Evolutionary conservation across 805 yeast species (phyloP).

Genomic region (Candida dendrica): DNA sequence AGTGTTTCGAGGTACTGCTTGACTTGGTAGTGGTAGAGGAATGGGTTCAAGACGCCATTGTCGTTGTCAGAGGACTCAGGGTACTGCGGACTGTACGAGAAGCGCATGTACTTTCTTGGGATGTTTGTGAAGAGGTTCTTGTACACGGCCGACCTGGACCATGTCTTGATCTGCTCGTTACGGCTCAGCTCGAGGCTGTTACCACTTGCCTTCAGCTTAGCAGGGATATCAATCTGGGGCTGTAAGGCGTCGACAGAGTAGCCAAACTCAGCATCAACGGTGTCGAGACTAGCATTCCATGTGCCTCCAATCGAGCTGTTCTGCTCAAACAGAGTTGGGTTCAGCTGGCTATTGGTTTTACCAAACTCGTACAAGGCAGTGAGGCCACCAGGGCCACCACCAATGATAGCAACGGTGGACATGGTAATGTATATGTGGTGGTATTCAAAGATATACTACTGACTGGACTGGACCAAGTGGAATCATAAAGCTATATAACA

Average conservation of each 20-base stretch:
- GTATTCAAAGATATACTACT: too few species aligned
- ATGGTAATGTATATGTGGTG: too few species aligned
- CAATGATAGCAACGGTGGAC: constrained; percentile 24
- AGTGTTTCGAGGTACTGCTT: constrained; percentile 20
- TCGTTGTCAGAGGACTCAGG: constrained; percentile 9
- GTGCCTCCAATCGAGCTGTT: constrained; percentile 33
- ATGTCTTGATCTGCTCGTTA: constrained; percentile 15
- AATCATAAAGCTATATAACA: too few species aligned
- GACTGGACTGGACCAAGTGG: too few species aligned
- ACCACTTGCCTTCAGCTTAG: constrained; percentile 23
- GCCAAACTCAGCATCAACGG: constrained; percentile 9
- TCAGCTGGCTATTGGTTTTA: constrained; percentile 21
- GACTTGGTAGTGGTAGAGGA: constrained; percentile 27
- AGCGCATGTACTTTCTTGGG: constrained; percentile 30
- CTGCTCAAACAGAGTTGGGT: constrained; percentile 31
- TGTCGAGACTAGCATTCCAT: constrained; percentile 25
- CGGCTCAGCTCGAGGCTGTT: constrained; percentile 7
- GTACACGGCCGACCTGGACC: constrained; percentile 31
- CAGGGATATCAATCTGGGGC: constrained; percentile 16
- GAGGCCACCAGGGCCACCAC: constrained; percentile 32
- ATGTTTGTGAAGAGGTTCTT: constrained; percentile 32
- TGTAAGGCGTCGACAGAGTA: constrained; percentile 21
- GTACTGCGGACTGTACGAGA: constrained; percentile 24
- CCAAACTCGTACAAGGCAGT: constrained; percentile 26
- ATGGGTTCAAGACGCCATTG: constrained; percentile 25